These are phyloP conservation scores for Plasmopara viticola DNA, from an alignment of 352 stramenopile species.

Conservation along the genomic window DNA sequence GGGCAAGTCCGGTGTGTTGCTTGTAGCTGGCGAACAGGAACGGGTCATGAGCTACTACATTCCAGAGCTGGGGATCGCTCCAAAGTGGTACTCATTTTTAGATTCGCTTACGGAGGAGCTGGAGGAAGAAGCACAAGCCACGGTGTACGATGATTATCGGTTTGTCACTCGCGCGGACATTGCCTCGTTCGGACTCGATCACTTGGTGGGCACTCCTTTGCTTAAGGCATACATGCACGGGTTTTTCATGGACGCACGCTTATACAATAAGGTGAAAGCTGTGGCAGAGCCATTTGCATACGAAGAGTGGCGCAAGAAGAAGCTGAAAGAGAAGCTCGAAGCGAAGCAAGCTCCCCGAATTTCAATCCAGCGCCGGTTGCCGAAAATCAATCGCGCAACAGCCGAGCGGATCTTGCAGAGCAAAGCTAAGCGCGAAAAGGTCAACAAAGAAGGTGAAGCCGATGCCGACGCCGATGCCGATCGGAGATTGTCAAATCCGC, in stretches of 20 bases:
- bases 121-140: conserved; percentile 92
- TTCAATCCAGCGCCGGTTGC: conserved; percentile 79
- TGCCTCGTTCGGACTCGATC: conserved; percentile 93
- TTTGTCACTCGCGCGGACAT: conserved; percentile 96
- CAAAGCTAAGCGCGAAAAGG: conserved; percentile 70
- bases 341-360: conserved; percentile 88
- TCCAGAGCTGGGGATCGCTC: conserved; percentile 94
- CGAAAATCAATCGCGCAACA: conserved; percentile 87
- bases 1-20: conserved; percentile 92
- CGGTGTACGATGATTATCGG: conserved; percentile 99
- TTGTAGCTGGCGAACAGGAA: conserved; percentile 96
- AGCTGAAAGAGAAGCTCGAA: conserved; percentile 91
- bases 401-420: conserved; percentile 77
- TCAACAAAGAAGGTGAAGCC: conserved; percentile 25
- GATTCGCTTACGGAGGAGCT: conserved; percentile 99
- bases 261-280: conserved; percentile 96
- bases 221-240: conserved; percentile 99
- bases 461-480: conserved; percentile 6
- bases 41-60: conserved; percentile 98
- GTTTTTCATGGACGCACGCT: conserved; percentile 98
- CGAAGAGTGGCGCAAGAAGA: conserved; percentile 95
- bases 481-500: conserved; percentile 56
- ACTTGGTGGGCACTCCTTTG: conserved; percentile 96
- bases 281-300: conserved; percentile 97
- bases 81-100: conserved; percentile 98